Evolutionary conservation across 495 filamentous ascomycete genomes (phyloP).

Genomic region (Gamarada debralockiae): DNA sequence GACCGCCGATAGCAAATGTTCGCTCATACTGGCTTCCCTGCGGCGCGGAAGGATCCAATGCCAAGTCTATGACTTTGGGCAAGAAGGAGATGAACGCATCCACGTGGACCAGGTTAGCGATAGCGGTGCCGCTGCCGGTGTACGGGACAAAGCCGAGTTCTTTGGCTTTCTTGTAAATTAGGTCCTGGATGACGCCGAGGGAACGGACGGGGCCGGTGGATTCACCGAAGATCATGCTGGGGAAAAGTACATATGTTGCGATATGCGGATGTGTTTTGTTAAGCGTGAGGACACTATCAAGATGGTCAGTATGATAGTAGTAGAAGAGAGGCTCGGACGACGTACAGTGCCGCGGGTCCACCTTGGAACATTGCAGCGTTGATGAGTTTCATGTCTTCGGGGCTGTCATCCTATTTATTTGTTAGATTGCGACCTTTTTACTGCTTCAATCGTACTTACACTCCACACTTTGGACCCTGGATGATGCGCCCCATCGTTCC

Average conservation of each 20-base stretch:
- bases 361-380: background rate
- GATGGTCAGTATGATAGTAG: background rate
- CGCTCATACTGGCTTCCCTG: conserved; percentile 1
- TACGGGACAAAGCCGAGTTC: background rate
- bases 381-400: background rate
- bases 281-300: background rate
- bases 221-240: background rate
- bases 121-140: background rate
- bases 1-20: background rate
- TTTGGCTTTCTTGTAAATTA: background rate
- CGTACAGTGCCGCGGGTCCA: background rate
- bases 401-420: background rate
- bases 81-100: background rate
- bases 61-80: background rate
- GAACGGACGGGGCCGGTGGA: background rate
- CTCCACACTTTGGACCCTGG: background rate
- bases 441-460: background rate
- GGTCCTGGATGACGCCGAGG: background rate
- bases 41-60: background rate
- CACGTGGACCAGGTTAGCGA: background rate
- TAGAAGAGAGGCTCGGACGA: background rate
- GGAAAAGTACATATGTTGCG: background rate
- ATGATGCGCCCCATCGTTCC: background rate
- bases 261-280: background rate
- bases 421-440: background rate